Evolutionary conservation across 2,329 filamentous ascomycete species (phyloP).

Genomic region (Penicillium sp.): DNA sequence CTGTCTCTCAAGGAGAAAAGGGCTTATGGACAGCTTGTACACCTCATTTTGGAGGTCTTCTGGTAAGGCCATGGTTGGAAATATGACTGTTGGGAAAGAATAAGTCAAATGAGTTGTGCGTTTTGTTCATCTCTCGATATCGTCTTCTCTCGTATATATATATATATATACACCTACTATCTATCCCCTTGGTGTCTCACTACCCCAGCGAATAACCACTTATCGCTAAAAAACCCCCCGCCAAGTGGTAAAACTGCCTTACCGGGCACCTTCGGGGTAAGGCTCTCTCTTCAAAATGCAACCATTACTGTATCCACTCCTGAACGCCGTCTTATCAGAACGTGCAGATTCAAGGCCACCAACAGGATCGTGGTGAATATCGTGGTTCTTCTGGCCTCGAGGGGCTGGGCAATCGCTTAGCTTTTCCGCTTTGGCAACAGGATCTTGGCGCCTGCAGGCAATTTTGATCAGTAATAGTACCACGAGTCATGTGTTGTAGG

Average conservation of each 20-base stretch:
- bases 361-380: not conserved
- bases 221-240: not conserved
- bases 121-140: not conserved
- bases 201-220: not conserved
- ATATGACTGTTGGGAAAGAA: not conserved
- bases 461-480: not conserved
- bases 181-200: not conserved
- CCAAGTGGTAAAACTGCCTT: conserved; percentile 5
- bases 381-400: not conserved
- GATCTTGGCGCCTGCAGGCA: not conserved
- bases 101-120: not conserved
- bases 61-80: not conserved
- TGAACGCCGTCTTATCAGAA: not conserved
- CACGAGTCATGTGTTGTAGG: not conserved
- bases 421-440: conserved; percentile 6
- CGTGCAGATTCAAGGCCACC: not conserved
- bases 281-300: not conserved
- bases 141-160: not conserved
- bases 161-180: not conserved
- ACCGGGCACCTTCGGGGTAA: not conserved
- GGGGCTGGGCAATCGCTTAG: conserved; percentile 6
- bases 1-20: conserved; percentile 19
- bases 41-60: not conserved
- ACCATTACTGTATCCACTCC: not conserved
- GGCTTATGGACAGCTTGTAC: conserved; percentile 2